phyloP scores from a whole-genome alignment of 495 filamentous ascomycete species.

The Bacidia gigantensis region DNA sequence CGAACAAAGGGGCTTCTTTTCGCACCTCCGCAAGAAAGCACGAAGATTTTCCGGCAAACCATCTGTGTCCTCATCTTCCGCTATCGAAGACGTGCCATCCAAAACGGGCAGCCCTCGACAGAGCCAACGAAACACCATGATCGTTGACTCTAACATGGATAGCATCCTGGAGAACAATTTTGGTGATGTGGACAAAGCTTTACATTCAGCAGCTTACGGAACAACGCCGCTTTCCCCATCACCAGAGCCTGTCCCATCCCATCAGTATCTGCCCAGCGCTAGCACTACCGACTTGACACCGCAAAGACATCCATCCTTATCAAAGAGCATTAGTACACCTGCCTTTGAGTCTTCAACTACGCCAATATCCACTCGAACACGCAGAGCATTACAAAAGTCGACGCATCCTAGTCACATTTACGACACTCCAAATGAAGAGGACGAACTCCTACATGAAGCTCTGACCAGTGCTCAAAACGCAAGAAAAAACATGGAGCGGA shows the following conservation, averaged over 20 bases:
- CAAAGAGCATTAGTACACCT: conserved; percentile 47
- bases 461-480: conserved; percentile 46
- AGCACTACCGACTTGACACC: conserved; percentile 22
- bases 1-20: conserved; percentile 86
- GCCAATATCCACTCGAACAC: conserved; percentile 70
- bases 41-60: conserved; percentile 84
- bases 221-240: conserved; percentile 40
- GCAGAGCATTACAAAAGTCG: conserved; percentile 64
- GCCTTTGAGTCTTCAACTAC: conserved; percentile 40
- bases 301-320: conserved; percentile 63
- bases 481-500: conserved; percentile 37
- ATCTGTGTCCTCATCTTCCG: conserved; percentile 58
- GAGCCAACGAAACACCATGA: conserved; percentile 69
- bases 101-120: conserved; percentile 84
- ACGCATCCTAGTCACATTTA: conserved; percentile 64
- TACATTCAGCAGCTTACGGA: conserved; percentile 55
- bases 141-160: conserved; percentile 50
- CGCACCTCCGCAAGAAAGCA: conserved; percentile 87
- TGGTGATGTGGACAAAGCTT: conserved; percentile 63
- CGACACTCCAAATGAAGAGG: conserved; percentile 92
- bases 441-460: conserved; percentile 85
- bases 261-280: conserved; percentile 24
- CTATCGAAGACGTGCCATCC: conserved; percentile 75
- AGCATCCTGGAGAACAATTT: conserved; percentile 44
- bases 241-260: conserved; percentile 38